These are phyloP conservation scores for Aspergillus avenaceus DNA, from an alignment of 495 filamentous ascomycete genomes.

Conservation along the genomic window DNA sequence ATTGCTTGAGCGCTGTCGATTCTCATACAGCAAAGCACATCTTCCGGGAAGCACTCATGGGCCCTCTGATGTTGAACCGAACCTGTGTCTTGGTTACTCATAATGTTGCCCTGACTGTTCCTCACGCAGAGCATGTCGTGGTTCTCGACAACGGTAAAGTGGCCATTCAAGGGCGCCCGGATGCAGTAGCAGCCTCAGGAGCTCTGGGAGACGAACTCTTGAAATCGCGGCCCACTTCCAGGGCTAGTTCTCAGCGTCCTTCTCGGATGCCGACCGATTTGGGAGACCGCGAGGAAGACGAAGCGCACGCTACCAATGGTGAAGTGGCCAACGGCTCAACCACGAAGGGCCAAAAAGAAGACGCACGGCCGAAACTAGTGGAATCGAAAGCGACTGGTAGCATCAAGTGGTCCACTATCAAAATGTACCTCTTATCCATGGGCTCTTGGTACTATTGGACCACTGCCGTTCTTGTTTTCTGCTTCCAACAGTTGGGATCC, in stretches of 20 bases:
- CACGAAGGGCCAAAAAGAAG: conserved; percentile 38
- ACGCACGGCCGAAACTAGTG: conserved; percentile 48
- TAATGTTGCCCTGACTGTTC: conserved; percentile 81
- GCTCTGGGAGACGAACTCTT: conserved; percentile 78
- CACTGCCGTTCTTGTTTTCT: conserved; percentile 67
- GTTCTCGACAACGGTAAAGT: conserved; percentile 85
- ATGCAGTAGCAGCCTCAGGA: conserved; percentile 76
- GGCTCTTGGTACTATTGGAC: conserved; percentile 94
- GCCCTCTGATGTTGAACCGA: conserved; percentile 79
- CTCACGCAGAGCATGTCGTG: conserved; percentile 73
- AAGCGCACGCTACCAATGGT: conserved; percentile 20
- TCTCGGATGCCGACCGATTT: conserved; percentile 68
- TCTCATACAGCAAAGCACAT: conserved; percentile 99
- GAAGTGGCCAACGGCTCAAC: conserved; percentile 33
- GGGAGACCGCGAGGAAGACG: conserved; percentile 25
- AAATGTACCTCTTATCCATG: conserved; percentile 83
- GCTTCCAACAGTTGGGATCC: conserved; percentile 72
- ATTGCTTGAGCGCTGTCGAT: conserved; percentile 97
- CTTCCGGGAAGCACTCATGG: conserved; percentile 86
- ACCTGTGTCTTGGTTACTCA: conserved; percentile 98
- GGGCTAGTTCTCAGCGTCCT: conserved; percentile 58
- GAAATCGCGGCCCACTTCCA: conserved; percentile 67
- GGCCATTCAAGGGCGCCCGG: conserved; percentile 66
- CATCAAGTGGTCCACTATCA: conserved; percentile 79
- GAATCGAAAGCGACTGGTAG: conserved; percentile 80